These are phyloP conservation scores for Alternaria triticina DNA, from an alignment of 2,329 filamentous ascomycete species.

Conservation along the genomic window DNA sequence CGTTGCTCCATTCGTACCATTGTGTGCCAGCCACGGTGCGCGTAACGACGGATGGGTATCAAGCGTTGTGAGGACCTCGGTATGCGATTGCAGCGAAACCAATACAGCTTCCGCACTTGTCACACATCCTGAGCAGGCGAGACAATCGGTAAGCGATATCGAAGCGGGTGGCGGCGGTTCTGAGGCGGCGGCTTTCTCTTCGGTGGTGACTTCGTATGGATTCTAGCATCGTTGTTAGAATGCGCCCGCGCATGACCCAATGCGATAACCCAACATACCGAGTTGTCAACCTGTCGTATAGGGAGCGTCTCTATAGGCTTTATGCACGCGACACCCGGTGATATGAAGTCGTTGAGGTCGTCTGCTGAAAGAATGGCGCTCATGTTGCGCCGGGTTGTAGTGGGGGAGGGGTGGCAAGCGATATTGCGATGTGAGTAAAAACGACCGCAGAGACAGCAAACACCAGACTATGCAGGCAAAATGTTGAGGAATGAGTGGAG, in stretches of 20 bases:
- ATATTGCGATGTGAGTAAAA: background rate
- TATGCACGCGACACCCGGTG: slow-evolving; percentile 95
- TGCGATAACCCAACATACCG: slow-evolving; percentile 44
- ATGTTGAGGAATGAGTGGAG: background rate
- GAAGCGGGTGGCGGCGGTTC: slow-evolving; percentile 75
- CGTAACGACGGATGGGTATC: slow-evolving; percentile 64
- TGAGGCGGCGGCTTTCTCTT: slow-evolving; percentile 70
- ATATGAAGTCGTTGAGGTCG: slow-evolving; percentile 99
- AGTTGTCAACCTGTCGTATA: slow-evolving; percentile 53
- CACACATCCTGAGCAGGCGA: slow-evolving; percentile 96
- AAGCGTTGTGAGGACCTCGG: slow-evolving; percentile 83
- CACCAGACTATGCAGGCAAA: background rate
- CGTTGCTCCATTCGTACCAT: slow-evolving; percentile 29
- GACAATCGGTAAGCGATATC: slow-evolving; percentile 95
- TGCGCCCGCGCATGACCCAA: slow-evolving; percentile 21
- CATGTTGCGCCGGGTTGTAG: slow-evolving; percentile 61
- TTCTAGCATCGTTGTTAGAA: slow-evolving; percentile 52
- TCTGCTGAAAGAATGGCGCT: slow-evolving; percentile 96
- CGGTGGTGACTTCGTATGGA: slow-evolving; percentile 87
- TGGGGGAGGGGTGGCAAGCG: slow-evolving; percentile 22
- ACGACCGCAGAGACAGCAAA: background rate
- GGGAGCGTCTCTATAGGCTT: slow-evolving; percentile 96
- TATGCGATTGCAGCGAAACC: slow-evolving; percentile 90
- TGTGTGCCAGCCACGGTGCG: slow-evolving; percentile 40
- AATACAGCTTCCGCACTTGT: slow-evolving; percentile 98